Percentiles rank a stretch among this genome's conserved stretches.
phyloP scores from a whole-genome alignment of 163 green algal genomes.

The Prototheca wickerhamii region DNA sequence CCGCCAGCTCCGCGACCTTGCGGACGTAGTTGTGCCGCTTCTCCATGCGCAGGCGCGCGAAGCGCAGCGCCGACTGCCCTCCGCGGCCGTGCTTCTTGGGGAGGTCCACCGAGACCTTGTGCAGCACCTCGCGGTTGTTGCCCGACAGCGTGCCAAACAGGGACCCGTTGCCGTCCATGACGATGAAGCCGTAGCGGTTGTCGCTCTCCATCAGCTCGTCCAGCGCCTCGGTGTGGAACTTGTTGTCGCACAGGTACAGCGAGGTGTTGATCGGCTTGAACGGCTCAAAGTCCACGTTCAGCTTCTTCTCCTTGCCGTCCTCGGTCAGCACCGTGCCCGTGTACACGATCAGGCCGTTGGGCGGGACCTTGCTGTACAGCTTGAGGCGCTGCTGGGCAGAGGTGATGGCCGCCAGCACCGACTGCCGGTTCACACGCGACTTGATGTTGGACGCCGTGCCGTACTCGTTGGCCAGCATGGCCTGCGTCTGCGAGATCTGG shows the following conservation, averaged over 20 bases:
- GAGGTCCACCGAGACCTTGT: conserved; percentile 95
- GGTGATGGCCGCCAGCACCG: conserved; percentile 95
- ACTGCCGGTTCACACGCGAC: conserved; percentile 93
- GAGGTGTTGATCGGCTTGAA: conserved; percentile 99
- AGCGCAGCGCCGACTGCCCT: conserved; percentile 96
- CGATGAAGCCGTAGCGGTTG: conserved; percentile 98
- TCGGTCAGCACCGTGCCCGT: conserved; percentile 97
- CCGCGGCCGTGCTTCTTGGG: conserved; percentile 98
- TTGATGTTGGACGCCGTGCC: conserved; percentile 99
- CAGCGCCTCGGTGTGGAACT: conserved; percentile 98
- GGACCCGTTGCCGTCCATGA: conserved; percentile 97
- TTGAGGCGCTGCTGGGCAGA: conserved; percentile 96
- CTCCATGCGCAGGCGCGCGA: conserved; percentile 94
- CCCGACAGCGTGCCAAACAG: conserved; percentile 94
- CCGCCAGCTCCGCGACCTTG: conserved; percentile 89
- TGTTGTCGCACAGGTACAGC: conserved; percentile 99
- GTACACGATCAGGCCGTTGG: conserved; percentile 97
- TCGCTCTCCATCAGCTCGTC: conserved; percentile 93
- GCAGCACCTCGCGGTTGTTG: conserved; percentile 92
- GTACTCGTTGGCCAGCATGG: conserved; percentile 98
- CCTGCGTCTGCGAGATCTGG: conserved; percentile 87
- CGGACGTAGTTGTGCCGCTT: conserved; percentile 99
- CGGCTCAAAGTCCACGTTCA: conserved; percentile 99
- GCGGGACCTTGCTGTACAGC: conserved; percentile 92
- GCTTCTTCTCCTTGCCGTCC: conserved; percentile 98